phyloP scores from a whole-genome alignment of 129 eudicot species.

The Pseudognaphalium luteoalbum region DNA sequence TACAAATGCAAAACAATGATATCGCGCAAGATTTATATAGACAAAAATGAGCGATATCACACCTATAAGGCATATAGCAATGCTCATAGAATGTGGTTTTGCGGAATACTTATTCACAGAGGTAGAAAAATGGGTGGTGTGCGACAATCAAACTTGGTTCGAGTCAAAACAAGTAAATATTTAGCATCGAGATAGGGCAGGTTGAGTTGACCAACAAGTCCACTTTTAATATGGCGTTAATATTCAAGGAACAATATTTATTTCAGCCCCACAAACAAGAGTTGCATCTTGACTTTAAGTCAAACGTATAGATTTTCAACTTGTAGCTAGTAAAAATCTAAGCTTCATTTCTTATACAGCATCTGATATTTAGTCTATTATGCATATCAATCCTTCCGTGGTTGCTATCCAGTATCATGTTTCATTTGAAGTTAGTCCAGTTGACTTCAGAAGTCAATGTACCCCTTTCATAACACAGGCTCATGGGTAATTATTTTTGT shows the following conservation, averaged over 20 bases:
- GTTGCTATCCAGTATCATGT: constrained; percentile 6
- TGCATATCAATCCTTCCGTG: background rate
- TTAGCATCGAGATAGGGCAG: background rate
- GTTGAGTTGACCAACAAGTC: background rate
- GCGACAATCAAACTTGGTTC: background rate
- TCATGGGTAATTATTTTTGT: constrained; percentile 15
- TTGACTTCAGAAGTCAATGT: constrained; percentile 23
- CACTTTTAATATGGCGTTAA: no score
- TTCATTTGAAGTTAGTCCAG: background rate
- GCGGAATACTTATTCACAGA: background rate
- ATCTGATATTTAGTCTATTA: background rate
- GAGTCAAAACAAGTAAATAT: background rate
- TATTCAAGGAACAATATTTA: background rate
- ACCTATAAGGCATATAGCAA: no score
- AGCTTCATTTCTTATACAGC: constrained; percentile 5
- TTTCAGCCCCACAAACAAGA: background rate
- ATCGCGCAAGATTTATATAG: no score
- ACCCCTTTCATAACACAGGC: background rate
- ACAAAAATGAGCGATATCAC: no score
- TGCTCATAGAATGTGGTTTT: no score
- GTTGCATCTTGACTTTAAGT: background rate
- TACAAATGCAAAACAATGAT: no score
- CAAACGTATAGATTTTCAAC: background rate
- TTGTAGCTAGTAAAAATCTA: background rate
- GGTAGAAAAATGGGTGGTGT: background rate